Evolutionary conservation across 441 rosid genomes (phyloP), one percentile per base, ranked within the genome.

Genomic region (Metrosideros polymorpha): DNA sequence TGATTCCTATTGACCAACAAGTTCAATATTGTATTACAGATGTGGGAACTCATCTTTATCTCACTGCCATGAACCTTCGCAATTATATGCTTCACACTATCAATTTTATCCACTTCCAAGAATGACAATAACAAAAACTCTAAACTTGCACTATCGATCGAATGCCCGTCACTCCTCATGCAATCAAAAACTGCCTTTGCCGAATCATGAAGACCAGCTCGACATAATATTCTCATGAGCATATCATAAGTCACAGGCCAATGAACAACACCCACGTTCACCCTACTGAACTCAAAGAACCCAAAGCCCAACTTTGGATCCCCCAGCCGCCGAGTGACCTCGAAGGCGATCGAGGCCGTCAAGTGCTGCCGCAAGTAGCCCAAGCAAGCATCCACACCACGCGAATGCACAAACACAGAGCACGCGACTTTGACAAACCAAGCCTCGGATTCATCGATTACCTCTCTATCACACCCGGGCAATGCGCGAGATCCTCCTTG

Each of bases 371-470:
- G 91, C 79, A 97, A 89, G 91, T 92, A 96, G 30, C 88, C 88
- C 88, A 93, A 87, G 87, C 92, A 94, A 27, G 88, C 59, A 90
- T 87, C 92, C 42, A 90, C 91, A 53, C 87, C 89, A 43, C 82
- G 91, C 27, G 91, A 88, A 75, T 85, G 86, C 42, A 92, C 85
- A 82, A 96, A 93, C 35, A 95, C 86, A 82, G 96, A 91, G 39
- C 94, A 92, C 42, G 92, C 92, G 86, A 95, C 91, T 92, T 97
- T 96, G 86, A 93, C 95, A 82, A 95, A 91, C 99, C 98, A 97
- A 76, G 95, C 90, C 61, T 95, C 94, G n/a, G 87, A 89, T 56
- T 42, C 47, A 42, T 82, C 84, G 49, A 85, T 86, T 63, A 84
- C 92, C 89, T 90, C 95, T 49, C 86, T 87, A 52, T 89, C 89